phyloP scores from a whole-genome alignment of 2,329 filamentous ascomycete genomes.

The Penicillium hesseltinei region DNA sequence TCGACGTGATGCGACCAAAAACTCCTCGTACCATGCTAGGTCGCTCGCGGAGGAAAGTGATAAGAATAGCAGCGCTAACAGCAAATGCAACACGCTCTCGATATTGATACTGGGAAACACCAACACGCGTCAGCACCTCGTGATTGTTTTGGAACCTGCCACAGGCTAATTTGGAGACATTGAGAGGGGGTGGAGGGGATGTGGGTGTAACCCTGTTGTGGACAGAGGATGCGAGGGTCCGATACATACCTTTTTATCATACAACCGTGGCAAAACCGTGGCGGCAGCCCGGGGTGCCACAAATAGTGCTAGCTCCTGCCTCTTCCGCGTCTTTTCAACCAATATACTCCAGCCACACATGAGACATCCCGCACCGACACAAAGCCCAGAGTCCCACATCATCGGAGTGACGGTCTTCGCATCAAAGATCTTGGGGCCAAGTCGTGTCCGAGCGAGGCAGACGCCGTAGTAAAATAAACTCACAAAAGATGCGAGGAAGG shows the following conservation, averaged over 20 bases:
- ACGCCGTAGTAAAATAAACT: conserved; percentile 81
- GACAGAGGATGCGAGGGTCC: conserved; percentile 12
- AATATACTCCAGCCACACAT: conserved; percentile 82
- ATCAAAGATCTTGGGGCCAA: conserved; percentile 69
- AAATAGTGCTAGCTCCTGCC: conserved; percentile 76
- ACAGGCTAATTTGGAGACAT: conserved; percentile 9
- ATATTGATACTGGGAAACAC: conserved; percentile 58
- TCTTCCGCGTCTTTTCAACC: conserved; percentile 62
- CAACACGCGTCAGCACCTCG: conserved; percentile 20
- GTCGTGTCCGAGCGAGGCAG: conserved; percentile 69
- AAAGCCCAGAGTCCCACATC: conserved; percentile 61
- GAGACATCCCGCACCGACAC: conserved; percentile 68
- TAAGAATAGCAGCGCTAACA: conserved; percentile 65
- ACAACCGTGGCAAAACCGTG: conserved; percentile 70
- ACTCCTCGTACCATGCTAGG: conserved; percentile 65
- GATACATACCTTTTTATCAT: conserved; percentile 49
- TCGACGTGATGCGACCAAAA: conserved; percentile 55
- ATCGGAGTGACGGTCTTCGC: conserved; percentile 51
- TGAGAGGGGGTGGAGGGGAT: conserved; percentile 4
- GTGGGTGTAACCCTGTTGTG: conserved; percentile 23
- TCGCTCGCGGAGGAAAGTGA: conserved; percentile 65
- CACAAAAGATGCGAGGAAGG: conserved; percentile 76
- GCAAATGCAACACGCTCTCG: conserved; percentile 66
- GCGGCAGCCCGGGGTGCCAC: conserved; percentile 76
- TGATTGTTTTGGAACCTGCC: conserved; percentile 9